These are phyloP conservation scores for Kuraishia hungarica DNA, from an alignment of 805 yeast species.

Conservation along the genomic window DNA sequence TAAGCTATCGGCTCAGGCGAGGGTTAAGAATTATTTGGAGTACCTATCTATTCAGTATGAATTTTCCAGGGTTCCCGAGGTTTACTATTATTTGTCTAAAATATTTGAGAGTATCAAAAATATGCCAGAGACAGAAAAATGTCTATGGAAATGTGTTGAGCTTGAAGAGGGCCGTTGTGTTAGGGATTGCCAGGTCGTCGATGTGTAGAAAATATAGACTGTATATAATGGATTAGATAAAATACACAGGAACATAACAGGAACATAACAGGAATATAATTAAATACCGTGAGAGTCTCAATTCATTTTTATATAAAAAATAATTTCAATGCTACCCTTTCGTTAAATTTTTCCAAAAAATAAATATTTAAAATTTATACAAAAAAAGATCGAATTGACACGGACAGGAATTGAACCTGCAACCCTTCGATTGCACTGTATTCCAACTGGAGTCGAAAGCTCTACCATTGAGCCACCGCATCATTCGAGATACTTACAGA, in stretches of 20 bases:
- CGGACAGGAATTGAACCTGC: conserved; percentile 87
- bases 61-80: conserved; percentile 39
- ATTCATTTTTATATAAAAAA: no score
- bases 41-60: conserved; percentile 28
- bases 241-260: no score
- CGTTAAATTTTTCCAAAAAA: no score
- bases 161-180: conserved; percentile 57
- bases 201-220: not conserved
- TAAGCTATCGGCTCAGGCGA: conserved; percentile 48
- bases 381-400: conserved; percentile 36
- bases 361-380: conserved; percentile 13
- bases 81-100: conserved; percentile 61
- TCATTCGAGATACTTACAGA: not conserved
- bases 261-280: no score
- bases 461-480: conserved; percentile 68
- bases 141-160: conserved; percentile 57
- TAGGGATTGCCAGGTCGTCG: not conserved
- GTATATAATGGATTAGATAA: no score
- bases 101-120: conserved; percentile 37
- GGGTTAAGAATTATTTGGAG: conserved; percentile 40
- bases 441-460: conserved; percentile 64
- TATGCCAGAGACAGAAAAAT: conserved; percentile 25
- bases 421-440: conserved; percentile 60
- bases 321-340: no score
- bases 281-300: no score